phyloP scores from a whole-genome alignment of 2,329 filamentous ascomycete species.

The Colletotrichum zoysiae region DNA sequence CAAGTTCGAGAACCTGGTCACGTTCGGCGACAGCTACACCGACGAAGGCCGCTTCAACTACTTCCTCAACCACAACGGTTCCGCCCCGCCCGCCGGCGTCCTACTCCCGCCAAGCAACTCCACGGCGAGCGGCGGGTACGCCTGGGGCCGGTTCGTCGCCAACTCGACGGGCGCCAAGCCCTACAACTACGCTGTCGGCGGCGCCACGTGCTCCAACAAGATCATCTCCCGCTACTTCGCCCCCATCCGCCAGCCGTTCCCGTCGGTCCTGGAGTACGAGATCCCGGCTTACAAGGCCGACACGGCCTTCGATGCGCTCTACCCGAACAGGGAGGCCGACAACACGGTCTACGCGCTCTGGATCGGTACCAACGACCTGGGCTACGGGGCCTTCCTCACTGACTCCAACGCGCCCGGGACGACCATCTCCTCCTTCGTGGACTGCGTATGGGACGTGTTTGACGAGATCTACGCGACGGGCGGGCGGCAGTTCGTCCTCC shows the following conservation, averaged over 20 bases:
- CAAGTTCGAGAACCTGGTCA: slow-evolving; percentile 72
- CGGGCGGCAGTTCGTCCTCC: slow-evolving; percentile 77
- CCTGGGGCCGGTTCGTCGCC: slow-evolving; percentile 77
- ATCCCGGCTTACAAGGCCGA: slow-evolving; percentile 69
- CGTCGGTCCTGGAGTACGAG: slow-evolving; percentile 73
- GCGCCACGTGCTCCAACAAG: slow-evolving; percentile 79
- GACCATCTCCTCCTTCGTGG: slow-evolving; percentile 73
- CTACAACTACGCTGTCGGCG: slow-evolving; percentile 79
- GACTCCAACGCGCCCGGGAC: slow-evolving; percentile 71
- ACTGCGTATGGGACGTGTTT: slow-evolving; percentile 75
- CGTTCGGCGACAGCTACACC: slow-evolving; percentile 83
- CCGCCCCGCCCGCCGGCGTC: slow-evolving; percentile 71
- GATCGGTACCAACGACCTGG: slow-evolving; percentile 87
- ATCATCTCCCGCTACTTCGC: slow-evolving; percentile 69
- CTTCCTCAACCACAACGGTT: slow-evolving; percentile 69
- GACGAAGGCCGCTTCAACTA: slow-evolving; percentile 77
- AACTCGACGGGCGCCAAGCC: slow-evolving; percentile 68
- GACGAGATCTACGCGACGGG: slow-evolving; percentile 74
- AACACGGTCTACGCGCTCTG: slow-evolving; percentile 81
- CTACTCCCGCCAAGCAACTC: slow-evolving; percentile 59
- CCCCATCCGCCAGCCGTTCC: slow-evolving; percentile 67
- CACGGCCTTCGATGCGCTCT: slow-evolving; percentile 56
- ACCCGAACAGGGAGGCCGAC: slow-evolving; percentile 58
- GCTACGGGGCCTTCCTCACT: slow-evolving; percentile 73
- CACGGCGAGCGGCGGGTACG: slow-evolving; percentile 74